Evolutionary conservation across 139 green algal species (phyloP).

Genomic region (Tetradesmus lagerheimii): DNA sequence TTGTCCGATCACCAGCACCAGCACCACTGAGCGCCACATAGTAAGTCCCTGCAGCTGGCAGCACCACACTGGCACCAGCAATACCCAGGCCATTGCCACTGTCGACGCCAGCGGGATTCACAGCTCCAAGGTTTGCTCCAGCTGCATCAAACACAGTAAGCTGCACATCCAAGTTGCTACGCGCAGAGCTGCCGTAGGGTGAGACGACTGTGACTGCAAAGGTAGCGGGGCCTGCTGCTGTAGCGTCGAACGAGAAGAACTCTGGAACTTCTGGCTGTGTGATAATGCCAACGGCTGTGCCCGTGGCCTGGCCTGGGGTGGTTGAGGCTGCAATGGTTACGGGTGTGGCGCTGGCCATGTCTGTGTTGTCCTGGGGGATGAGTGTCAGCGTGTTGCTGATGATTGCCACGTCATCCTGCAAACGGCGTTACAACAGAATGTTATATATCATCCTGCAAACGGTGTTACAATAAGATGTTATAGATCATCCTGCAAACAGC

Average conservation of each 20-base stretch:
- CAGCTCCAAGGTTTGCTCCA: background rate
- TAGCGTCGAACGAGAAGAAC: background rate
- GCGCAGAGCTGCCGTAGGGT: background rate
- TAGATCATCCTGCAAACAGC: no score
- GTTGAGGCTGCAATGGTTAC: background rate
- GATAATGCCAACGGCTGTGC: background rate
- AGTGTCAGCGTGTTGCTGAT: slow-evolving; percentile 14
- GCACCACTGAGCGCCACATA: background rate
- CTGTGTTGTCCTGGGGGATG: background rate
- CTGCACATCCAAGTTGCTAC: background rate
- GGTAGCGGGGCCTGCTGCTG: background rate
- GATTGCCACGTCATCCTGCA: slow-evolving; percentile 41
- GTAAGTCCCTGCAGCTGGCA: slow-evolving; percentile 23
- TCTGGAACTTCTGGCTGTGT: background rate
- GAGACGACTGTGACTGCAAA: background rate
- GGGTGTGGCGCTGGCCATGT: slow-evolving; percentile 5
- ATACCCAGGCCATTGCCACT: background rate
- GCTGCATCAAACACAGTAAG: background rate
- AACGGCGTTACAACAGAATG: no score
- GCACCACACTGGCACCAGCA: background rate
- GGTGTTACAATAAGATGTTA: no score
- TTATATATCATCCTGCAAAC: no score
- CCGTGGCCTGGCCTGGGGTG: no score
- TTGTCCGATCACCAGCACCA: background rate
- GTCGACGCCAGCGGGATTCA: background rate